Evolutionary conservation across 2,329 filamentous ascomycete genomes (phyloP).

Genomic region (Dactylella cylindrospora): DNA sequence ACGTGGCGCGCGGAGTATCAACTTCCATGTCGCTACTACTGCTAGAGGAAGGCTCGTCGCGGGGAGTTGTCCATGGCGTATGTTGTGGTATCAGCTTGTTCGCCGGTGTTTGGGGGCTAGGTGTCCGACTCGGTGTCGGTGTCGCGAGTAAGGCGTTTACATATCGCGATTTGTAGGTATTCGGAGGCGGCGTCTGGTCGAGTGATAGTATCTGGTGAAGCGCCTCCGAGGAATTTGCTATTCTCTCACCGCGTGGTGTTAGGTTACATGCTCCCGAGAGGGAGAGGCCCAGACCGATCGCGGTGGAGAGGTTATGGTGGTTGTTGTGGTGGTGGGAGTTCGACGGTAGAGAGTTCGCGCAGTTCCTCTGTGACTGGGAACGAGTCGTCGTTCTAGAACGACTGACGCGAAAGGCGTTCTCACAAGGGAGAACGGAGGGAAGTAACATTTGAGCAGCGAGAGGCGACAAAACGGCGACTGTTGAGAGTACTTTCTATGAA

Average conservation of each 20-base stretch:
- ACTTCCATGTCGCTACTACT: conserved; percentile 24
- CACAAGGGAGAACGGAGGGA: conserved; percentile 43
- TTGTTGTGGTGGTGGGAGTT: conserved; percentile 11
- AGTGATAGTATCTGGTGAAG: conserved; percentile 39
- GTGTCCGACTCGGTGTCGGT: conserved; percentile 38
- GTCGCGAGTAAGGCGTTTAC: conserved; percentile 23
- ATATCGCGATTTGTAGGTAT: conserved; percentile 30
- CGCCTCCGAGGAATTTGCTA: conserved; percentile 34
- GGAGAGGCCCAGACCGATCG: conserved; percentile 32
- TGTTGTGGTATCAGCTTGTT: conserved; percentile 29
- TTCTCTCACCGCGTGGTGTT: conserved; percentile 32
- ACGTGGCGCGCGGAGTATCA: conserved; percentile 17
- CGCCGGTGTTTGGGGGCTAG: conserved; percentile 38
- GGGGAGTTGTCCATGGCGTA: conserved; percentile 37
- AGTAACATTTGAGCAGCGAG: conserved; percentile 29
- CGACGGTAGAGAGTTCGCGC: conserved; percentile 14
- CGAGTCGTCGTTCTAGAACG: conserved; percentile 38
- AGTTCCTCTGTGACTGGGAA: conserved; percentile 37
- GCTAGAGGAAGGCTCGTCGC: conserved; percentile 3
- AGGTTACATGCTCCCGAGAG: conserved; percentile 10
- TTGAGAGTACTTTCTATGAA: conserved; percentile 3
- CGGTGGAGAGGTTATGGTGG: conserved; percentile 8
- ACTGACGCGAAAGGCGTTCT: conserved; percentile 44
- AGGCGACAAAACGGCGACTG: conserved; percentile 41
- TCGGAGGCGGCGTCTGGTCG: conserved; percentile 25